Conservation (phyloP, 106 monocot genomes). For the Xerophyta viscosa region DNA sequence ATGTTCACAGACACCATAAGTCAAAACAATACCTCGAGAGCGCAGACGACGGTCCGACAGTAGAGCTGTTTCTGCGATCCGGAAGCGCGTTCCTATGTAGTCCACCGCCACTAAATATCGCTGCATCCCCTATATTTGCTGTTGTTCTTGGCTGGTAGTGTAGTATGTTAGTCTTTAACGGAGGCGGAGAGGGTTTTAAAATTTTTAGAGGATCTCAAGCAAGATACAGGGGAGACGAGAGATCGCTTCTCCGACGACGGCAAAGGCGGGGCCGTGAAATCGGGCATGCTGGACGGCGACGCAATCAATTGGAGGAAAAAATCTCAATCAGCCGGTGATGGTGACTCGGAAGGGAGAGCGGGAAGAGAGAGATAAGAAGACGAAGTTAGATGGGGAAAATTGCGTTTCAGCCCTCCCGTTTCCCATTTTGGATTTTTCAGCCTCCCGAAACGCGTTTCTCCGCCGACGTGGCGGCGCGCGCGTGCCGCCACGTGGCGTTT, state of each 20-base stretch:
- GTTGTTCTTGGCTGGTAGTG: not conserved
- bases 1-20: no score
- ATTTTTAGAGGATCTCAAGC: not conserved
- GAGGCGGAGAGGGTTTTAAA: not conserved
- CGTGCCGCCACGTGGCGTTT: no score
- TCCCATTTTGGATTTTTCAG: no score
- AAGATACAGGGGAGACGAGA: not conserved
- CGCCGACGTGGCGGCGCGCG: no score
- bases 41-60: slow-evolving; percentile 54
- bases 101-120: slow-evolving; percentile 86
- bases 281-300: no score
- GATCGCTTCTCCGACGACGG: not conserved
- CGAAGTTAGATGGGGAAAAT: no score
- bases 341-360: no score
- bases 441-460: no score
- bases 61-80: slow-evolving; percentile 70
- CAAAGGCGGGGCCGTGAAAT: not conserved
- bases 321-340: no score
- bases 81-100: slow-evolving; percentile 78
- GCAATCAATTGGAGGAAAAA: no score
- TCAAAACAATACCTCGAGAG: slow-evolving; percentile 92
- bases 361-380: no score
- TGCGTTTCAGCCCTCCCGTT: no score
- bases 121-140: slow-evolving; percentile 29
- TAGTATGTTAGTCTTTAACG: not conserved